phyloP scores from a whole-genome alignment of 2,329 filamentous ascomycete species.

The Teratosphaeria gauchensis region DNA sequence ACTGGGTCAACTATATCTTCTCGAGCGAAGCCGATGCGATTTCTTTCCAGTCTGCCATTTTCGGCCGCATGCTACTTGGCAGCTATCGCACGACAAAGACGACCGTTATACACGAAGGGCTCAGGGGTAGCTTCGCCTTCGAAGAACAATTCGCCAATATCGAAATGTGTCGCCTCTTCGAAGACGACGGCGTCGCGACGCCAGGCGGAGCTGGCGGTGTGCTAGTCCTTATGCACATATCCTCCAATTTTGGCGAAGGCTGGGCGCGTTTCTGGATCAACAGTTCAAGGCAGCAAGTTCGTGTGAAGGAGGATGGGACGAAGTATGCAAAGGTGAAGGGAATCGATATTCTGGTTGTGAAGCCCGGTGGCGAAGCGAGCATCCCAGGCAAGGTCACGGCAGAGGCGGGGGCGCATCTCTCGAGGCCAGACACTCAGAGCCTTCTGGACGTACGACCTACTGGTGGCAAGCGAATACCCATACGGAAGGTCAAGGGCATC shows the following conservation, averaged over 20 bases:
- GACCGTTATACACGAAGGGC: constrained; percentile 35
- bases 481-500: constrained; percentile 32
- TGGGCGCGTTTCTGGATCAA: constrained; percentile 39
- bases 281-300: constrained; percentile 26
- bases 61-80: constrained; percentile 34
- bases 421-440: constrained; percentile 22
- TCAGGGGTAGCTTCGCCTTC: constrained; percentile 32
- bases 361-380: constrained; percentile 13
- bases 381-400: constrained; percentile 2
- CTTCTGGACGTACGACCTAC: constrained; percentile 24
- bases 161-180: constrained; percentile 39
- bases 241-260: constrained; percentile 33
- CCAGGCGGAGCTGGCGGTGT: constrained; percentile 30
- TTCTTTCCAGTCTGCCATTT: constrained; percentile 38
- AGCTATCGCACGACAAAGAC: constrained; percentile 36
- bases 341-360: constrained; percentile 29
- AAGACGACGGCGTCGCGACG: constrained; percentile 29
- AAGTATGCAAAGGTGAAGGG: constrained; percentile 34
- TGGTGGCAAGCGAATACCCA: constrained; percentile 6
- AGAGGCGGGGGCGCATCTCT: constrained; percentile 4
- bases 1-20: constrained; percentile 39
- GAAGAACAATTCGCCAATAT: constrained; percentile 41
- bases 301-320: constrained; percentile 32
- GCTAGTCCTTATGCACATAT: constrained; percentile 36
- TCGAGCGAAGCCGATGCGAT: constrained; percentile 22